These are phyloP conservation scores for Penicillium angulare DNA, from an alignment of 495 filamentous ascomycete genomes.

Conservation along the genomic window DNA sequence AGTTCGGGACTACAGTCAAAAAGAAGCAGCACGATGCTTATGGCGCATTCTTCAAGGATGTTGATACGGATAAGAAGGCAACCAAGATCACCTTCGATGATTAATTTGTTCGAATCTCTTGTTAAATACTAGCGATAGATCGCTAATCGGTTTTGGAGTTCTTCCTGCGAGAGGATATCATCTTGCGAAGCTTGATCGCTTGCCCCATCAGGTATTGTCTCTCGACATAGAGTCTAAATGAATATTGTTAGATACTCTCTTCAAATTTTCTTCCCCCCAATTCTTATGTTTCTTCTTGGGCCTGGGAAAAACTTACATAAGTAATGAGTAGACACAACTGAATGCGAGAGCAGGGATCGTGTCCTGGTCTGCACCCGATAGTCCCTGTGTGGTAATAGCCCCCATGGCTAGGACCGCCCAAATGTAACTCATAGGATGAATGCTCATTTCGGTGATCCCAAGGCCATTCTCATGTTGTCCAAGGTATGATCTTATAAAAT, in stretches of 20 bases:
- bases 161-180: slow-evolving; percentile 20
- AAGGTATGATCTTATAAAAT: slow-evolving; percentile 70
- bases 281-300: too few species aligned
- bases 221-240: slow-evolving; percentile 59
- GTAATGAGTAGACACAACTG: slow-evolving; percentile 50
- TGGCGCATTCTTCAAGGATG: slow-evolving; percentile 87
- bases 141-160: slow-evolving; percentile 18
- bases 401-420: slow-evolving; percentile 32
- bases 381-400: slow-evolving; percentile 24
- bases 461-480: slow-evolving; percentile 29
- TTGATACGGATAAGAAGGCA: slow-evolving; percentile 70
- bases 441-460: slow-evolving; percentile 21
- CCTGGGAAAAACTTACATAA: slow-evolving; percentile 73
- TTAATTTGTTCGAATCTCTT: slow-evolving; percentile 18
- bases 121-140: too few species aligned
- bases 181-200: slow-evolving; percentile 39
- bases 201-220: slow-evolving; percentile 53
- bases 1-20: slow-evolving; percentile 97
- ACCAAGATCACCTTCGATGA: slow-evolving; percentile 94
- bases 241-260: slow-evolving; percentile 9
- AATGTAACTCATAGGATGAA: slow-evolving; percentile 30
- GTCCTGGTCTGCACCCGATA: slow-evolving; percentile 26
- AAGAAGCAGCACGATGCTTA: slow-evolving; percentile 94
- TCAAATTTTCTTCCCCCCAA: background rate
- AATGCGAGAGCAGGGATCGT: slow-evolving; percentile 50